A percentile compares a stretch with the other conserved stretches of the same genome.
Conservation (phyloP, 495 filamentous ascomycete genomes). For the Xylaria nigripes region DNA sequence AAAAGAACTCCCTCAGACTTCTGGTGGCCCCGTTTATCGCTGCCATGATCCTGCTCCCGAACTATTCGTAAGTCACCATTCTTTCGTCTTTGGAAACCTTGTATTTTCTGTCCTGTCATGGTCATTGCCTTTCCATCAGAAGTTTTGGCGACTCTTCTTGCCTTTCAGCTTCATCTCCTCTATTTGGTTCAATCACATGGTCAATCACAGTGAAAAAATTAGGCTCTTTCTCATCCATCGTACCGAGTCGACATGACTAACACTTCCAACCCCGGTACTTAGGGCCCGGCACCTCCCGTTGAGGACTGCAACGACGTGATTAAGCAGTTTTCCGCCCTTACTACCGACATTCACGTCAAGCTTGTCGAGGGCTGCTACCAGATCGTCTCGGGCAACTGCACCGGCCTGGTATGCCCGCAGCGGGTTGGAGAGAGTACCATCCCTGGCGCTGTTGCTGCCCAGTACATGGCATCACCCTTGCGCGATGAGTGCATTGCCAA, state of each 20-base stretch:
- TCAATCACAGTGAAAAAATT: not conserved
- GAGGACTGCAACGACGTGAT: constrained; percentile 22
- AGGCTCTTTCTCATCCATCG: not conserved
- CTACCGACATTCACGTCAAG: constrained; percentile 18
- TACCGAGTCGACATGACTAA: not conserved
- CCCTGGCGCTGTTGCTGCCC: constrained; percentile 17
- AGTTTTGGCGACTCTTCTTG: too few relatives aligned
- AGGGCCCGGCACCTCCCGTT: constrained; percentile 20
- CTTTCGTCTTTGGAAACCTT: not conserved
- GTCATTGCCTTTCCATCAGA: not conserved
- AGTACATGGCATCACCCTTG: constrained; percentile 19
- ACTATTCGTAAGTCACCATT: constrained; percentile 12
- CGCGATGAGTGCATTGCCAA: constrained; percentile 23
- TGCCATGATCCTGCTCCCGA: constrained; percentile 17
- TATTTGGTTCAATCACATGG: not conserved
- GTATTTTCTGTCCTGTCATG: too few relatives aligned
- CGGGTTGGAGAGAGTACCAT: constrained; percentile 17
- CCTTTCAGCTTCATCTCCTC: not conserved
- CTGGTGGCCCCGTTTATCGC: constrained; percentile 15
- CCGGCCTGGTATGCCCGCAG: constrained; percentile 22
- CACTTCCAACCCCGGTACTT: not conserved
- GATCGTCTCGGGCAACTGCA: constrained; percentile 21
- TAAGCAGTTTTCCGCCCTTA: constrained; percentile 14
- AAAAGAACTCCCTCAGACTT: not conserved
- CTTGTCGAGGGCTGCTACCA: constrained; percentile 22